Evolutionary conservation across 768 basidiomycete genomes (phyloP).

Genomic region (Tylopilus sp.): DNA sequence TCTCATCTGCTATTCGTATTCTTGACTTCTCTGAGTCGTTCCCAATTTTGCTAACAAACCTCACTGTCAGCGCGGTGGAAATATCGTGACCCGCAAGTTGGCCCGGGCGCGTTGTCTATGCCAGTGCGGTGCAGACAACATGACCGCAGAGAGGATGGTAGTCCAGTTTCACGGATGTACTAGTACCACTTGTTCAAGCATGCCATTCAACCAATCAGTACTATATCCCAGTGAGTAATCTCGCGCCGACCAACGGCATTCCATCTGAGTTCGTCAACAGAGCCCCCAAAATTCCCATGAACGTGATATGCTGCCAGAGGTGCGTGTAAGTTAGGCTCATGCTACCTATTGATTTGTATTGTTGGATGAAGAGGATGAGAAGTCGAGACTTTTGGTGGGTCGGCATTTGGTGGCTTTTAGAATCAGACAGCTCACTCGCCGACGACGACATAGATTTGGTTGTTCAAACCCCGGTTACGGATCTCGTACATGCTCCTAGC

Average conservation of each 20-base stretch:
- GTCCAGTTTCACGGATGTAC: conserved; percentile 43
- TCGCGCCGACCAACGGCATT: neutral
- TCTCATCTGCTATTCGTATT: conserved; percentile 14
- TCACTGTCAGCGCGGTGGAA: conserved; percentile 49
- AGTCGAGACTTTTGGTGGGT: conserved; percentile 72
- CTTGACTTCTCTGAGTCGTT: neutral
- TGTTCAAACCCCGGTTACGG: conserved; percentile 88
- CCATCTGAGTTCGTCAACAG: conserved; percentile 21
- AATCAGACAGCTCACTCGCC: neutral
- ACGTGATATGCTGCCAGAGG: conserved; percentile 93
- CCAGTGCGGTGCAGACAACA: conserved; percentile 78
- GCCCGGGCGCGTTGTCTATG: conserved; percentile 72
- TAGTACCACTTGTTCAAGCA: conserved; percentile 83
- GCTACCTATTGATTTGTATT: conserved; percentile 91
- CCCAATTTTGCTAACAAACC: conserved; percentile 18
- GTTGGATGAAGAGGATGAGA: conserved; percentile 82
- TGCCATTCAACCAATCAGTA: conserved; percentile 69
- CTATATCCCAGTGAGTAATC: conserved; percentile 55
- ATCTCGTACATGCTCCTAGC: conserved; percentile 65
- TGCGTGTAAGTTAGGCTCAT: conserved; percentile 88
- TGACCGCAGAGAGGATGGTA: conserved; percentile 38
- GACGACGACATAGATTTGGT: conserved; percentile 64
- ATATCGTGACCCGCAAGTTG: no score
- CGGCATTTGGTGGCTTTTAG: neutral
- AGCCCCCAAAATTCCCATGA: conserved; percentile 53